These are phyloP conservation scores for Penicillium freii DNA, from an alignment of 2,329 filamentous ascomycete species.

Conservation along the genomic window DNA sequence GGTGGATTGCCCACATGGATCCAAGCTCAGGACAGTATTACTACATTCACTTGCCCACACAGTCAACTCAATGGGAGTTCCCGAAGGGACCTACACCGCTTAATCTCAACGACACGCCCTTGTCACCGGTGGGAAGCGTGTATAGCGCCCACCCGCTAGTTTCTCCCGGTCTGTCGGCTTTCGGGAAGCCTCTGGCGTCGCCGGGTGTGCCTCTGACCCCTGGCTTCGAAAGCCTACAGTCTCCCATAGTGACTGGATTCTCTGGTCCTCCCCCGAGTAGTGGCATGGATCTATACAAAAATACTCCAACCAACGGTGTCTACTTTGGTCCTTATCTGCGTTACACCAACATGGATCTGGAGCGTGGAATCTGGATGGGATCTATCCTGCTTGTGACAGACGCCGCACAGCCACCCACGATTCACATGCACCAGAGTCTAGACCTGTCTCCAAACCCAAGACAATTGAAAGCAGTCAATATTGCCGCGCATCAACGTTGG, in stretches of 20 bases:
- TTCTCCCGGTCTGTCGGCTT: conserved; percentile 63
- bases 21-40: conserved; percentile 97
- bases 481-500: conserved; percentile 89
- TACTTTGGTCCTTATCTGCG: conserved; percentile 96
- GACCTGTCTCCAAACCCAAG: conserved; percentile 91
- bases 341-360: conserved; percentile 96
- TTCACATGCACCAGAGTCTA: conserved; percentile 86
- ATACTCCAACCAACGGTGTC: conserved; percentile 89
- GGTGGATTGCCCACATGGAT: conserved; percentile 96
- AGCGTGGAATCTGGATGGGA: conserved; percentile 85
- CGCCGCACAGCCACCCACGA: conserved; percentile 85
- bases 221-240: conserved; percentile 79
- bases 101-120: conserved; percentile 73
- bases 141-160: conserved; percentile 68
- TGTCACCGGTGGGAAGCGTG: conserved; percentile 77
- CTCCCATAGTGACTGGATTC: conserved; percentile 72
- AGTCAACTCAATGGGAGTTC: conserved; percentile 98
- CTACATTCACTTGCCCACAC: conserved; percentile 93
- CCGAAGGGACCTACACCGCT: conserved; percentile 92
- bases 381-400: conserved; percentile 94
- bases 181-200: conserved; percentile 63
- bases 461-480: conserved; percentile 76
- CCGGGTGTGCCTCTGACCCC: conserved; percentile 80
- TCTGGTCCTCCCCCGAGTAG: conserved; percentile 82
- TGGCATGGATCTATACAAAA: conserved; percentile 91